Percentiles rank a stretch among this genome's conserved stretches.
These are phyloP conservation scores for Alternaria sp. DNA, from an alignment of 2,329 filamentous ascomycete genomes.

Conservation along the genomic window DNA sequence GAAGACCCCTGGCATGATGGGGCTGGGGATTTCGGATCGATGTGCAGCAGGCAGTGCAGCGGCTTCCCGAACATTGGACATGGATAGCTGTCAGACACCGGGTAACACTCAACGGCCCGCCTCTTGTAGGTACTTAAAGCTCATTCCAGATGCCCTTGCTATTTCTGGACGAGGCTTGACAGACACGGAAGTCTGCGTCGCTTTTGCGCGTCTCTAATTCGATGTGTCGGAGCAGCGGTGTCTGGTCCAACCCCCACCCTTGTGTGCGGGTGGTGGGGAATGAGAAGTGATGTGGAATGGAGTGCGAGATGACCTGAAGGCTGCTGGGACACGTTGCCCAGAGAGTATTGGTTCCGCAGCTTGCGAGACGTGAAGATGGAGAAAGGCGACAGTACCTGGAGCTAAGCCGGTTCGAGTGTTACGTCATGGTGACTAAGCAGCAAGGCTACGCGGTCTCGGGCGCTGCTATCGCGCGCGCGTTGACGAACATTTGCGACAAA, in stretches of 20 bases:
- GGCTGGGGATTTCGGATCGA: slow-evolving; percentile 17
- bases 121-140: slow-evolving; percentile 12
- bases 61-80: slow-evolving; percentile 16
- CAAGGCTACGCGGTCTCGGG: slow-evolving; percentile 6
- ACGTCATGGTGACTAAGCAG: slow-evolving; percentile 33
- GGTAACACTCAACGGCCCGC: slow-evolving; percentile 22
- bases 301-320: slow-evolving; percentile 1
- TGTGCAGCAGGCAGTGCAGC: slow-evolving; percentile 15
- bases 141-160: slow-evolving; percentile 11
- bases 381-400: slow-evolving; percentile 13
- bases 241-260: not conserved
- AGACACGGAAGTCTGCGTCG: not conserved
- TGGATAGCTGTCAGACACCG: slow-evolving; percentile 18
- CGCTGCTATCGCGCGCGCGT: slow-evolving; percentile 13
- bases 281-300: not conserved
- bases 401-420: slow-evolving; percentile 9
- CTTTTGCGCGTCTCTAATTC: not conserved
- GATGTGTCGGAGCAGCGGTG: slow-evolving; percentile 6
- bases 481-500: slow-evolving; percentile 31
- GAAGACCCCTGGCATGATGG: not conserved
- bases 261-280: not conserved
- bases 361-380: slow-evolving; percentile 16
- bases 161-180: slow-evolving; percentile 5
- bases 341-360: slow-evolving; percentile 11
- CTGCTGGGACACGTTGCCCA: slow-evolving; percentile 17